Base-by-base conservation (phyloP, 768 basidiomycete genomes). In the Phaeotremella skinneri region DNA sequence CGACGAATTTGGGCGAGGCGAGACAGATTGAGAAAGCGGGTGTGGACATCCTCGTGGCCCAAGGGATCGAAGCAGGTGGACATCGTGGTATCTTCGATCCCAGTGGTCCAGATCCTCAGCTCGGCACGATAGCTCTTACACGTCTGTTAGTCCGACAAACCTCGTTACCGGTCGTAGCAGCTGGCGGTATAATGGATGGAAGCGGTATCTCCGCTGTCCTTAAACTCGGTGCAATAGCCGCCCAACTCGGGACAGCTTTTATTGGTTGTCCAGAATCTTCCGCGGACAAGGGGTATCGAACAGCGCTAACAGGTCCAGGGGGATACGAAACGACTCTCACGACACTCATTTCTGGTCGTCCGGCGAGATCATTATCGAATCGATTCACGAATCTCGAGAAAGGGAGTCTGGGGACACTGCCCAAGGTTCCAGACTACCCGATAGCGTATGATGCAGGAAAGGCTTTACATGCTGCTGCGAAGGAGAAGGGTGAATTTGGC, bases 181-280 rank as follows among this genome's bases (percentile, higher is more conserved):
- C 72, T 2, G 72, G 72, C 17, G 72, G 72, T 9, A 70, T 73
- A 43, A 73, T 73, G 72, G 63, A 68, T 31, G 72, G 72, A 25
- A 26, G 25, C 11, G 67, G 61, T 2, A 63, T 73, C 17, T 49
- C 41, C 21, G 42, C 64, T 13, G 65, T 55, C 6, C 52, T 73
- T 1, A 39, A 48, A 4, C 43, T 68, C 9, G 72, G 72, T 4
- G 64, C 62, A 17, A 34, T 59, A 13, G 69, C 64, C 2, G 67
- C 53, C 25, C 72, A 73, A 43, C 49, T 73, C n/a, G 72, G 72
- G 21, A 73, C 72, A 17, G 69, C 72, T 3, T 73, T 68, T 41
- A 51, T 73, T 23, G 30, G 49, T 0, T 59, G 56, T 47, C 56
- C 63, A 26, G 72, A 74, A 51, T 70, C 68, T 1, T 55, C 68